Percentiles rank a stretch among this genome's conserved stretches.
Evolutionary conservation across 352 stramenopile genomes (phyloP).

Genomic region (Pythium brassicae): DNA sequence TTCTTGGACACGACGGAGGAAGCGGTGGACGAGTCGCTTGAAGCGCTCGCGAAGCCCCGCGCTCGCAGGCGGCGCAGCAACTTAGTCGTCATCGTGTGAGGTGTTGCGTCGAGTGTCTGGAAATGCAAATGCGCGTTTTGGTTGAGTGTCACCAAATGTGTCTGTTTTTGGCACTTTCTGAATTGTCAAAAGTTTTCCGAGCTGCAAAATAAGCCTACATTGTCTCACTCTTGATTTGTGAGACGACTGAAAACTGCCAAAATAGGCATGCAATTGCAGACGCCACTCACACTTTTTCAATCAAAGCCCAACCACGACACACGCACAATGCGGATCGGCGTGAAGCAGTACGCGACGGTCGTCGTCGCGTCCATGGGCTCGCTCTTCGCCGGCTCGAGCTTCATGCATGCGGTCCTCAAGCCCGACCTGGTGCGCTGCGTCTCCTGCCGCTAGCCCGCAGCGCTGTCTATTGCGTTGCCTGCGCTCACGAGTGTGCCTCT

Average conservation of each 20-base stretch:
- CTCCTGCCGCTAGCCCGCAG: neutral
- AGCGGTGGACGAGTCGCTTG: conserved; percentile 9
- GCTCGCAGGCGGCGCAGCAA: conserved; percentile 1
- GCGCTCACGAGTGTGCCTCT: too few relatives aligned
- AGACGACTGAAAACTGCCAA: neutral
- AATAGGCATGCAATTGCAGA: neutral
- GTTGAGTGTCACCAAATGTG: neutral
- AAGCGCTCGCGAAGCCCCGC: conserved; percentile 7
- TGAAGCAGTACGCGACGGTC: conserved; percentile 73
- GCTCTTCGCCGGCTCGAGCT: conserved; percentile 78
- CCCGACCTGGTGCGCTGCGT: conserved; percentile 58
- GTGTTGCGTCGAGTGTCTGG: neutral
- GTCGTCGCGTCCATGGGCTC: conserved; percentile 69
- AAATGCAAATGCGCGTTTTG: neutral
- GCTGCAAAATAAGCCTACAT: too few relatives aligned
- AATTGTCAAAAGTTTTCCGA: neutral
- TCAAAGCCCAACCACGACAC: too few relatives aligned
- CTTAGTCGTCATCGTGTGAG: neutral
- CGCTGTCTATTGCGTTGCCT: neutral
- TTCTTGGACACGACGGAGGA: conserved; percentile 4
- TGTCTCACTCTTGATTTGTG: neutral
- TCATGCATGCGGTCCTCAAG: conserved; percentile 82
- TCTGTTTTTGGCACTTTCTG: neutral
- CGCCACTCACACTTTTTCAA: too few relatives aligned
- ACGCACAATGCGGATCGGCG: conserved; percentile 60